Evolutionary conservation across 306 rosid genomes (phyloP).

Genomic region (Astragalus membranaceus): DNA sequence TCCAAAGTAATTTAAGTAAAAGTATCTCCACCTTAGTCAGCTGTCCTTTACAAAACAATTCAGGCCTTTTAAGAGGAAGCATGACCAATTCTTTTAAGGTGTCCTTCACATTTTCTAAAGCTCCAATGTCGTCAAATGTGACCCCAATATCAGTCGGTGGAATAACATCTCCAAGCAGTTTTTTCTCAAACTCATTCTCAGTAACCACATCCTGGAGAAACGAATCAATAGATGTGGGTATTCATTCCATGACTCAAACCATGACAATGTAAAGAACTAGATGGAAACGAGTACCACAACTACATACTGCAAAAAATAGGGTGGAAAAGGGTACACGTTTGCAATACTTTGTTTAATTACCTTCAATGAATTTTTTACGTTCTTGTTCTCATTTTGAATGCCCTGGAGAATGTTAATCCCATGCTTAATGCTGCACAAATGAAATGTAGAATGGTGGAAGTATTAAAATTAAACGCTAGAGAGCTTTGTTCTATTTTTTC

Average conservation of each 20-base stretch:
- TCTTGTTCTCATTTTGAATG: conserved; percentile 71
- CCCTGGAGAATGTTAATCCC: conserved; percentile 71
- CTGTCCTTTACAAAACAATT: conserved; percentile 86
- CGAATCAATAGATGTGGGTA: background rate
- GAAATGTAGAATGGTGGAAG: conserved; percentile 23
- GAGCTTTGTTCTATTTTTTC: background rate
- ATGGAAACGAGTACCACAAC: background rate
- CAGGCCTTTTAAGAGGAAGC: conserved; percentile 98
- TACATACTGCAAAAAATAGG: background rate
- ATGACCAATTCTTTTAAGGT: conserved; percentile 94
- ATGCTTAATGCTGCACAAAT: conserved; percentile 57
- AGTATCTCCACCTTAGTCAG: conserved; percentile 57
- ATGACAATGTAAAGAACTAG: background rate
- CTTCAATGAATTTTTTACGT: conserved; percentile 69
- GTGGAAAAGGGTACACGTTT: background rate
- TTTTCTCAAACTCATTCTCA: conserved; percentile 91
- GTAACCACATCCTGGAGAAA: conserved; percentile 82
- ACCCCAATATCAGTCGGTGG: conserved; percentile 91
- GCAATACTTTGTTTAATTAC: conserved; percentile 25
- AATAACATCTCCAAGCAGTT: conserved; percentile 84
- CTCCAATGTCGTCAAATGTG: conserved; percentile 93
- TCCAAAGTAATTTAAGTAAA: background rate
- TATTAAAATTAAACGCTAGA: background rate
- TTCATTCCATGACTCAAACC: background rate
- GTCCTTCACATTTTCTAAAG: conserved; percentile 92